Evolutionary conservation across 805 yeast species (phyloP), one percentile per base, ranked within the genome.

Genomic region (Hyphopichia homilentoma): DNA sequence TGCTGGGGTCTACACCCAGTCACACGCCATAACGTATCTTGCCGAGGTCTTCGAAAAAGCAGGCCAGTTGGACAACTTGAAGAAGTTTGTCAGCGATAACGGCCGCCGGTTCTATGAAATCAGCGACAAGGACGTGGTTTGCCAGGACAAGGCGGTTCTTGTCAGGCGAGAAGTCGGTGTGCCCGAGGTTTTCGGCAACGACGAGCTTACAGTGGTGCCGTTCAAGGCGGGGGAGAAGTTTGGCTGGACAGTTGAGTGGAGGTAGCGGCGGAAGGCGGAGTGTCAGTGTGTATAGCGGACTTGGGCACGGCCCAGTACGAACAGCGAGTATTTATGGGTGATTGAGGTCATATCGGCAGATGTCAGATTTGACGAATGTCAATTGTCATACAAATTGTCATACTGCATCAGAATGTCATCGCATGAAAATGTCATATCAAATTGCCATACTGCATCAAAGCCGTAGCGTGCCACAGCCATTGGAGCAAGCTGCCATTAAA

Each of bases 1-100:
- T 50, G 99, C 99, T n/a, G 99, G 99, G 51, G 96, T 93, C 6
- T 93, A 75, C 61, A 85, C 97, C 2, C 98, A 93, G 58, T 74
- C 85, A 15, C 76, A 76, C 46, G 95, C 84, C 2, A 59, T 93
- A 13, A 69, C 88, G 6, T 93, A 90, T 44, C 63, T 93, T 17
- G 97, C 97, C 3, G 83, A 89, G 56, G 76, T 84, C 1, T 93
- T 94, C 50, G 95, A 84, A 17, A 58, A 69, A 33, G 70, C 61
- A 13, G 79, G 73, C 9, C 74, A 78, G 40, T 61, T 93, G 27
- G 81, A 81, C 27, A 75, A 74, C 36, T 67, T 93, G 45, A 78
- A 73, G 47, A 75, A 65, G 20, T 93, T 93, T 57, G 96, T 86
- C 12, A 73, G 83, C 18, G 81, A 78, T 25, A 73, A 73, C 57